Percentiles rank a stretch among this genome's conserved stretches.
phyloP scores from a whole-genome alignment of 495 filamentous ascomycete species.

The Collariella sp. region DNA sequence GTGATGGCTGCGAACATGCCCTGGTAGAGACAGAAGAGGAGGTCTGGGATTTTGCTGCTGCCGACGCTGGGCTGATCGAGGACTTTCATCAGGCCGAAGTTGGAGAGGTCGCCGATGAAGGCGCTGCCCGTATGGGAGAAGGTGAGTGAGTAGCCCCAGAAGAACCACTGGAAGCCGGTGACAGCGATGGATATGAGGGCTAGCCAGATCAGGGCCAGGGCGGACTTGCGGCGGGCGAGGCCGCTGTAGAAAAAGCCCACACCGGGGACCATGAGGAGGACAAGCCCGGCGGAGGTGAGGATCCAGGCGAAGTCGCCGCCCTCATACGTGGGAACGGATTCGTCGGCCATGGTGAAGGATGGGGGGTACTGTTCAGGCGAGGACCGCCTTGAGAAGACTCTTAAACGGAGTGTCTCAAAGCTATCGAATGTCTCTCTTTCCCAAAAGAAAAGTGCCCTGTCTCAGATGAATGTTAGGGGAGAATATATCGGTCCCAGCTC shows the following conservation, averaged over 20 bases:
- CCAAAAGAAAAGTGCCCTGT: no score
- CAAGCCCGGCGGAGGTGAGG: constrained; percentile 76
- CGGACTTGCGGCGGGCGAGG: constrained; percentile 92
- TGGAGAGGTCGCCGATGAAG: constrained; percentile 77
- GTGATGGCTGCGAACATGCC: constrained; percentile 98
- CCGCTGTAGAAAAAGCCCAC: constrained; percentile 99
- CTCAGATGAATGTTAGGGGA: constrained; percentile 9
- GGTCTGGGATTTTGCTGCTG: constrained; percentile 71
- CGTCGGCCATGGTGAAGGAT: constrained; percentile 26
- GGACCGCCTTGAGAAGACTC: not conserved
- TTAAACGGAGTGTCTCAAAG: not conserved
- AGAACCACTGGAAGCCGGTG: constrained; percentile 96
- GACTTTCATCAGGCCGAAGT: constrained; percentile 79
- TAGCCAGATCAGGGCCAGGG: constrained; percentile 89
- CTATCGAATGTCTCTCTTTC: not conserved
- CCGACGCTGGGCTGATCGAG: constrained; percentile 76
- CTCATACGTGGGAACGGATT: constrained; percentile 49
- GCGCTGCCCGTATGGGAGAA: constrained; percentile 79
- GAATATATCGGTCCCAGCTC: not conserved
- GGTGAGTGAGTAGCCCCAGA: constrained; percentile 94
- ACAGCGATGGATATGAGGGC: constrained; percentile 93
- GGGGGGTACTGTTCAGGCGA: not conserved
- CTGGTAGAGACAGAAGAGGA: constrained; percentile 90
- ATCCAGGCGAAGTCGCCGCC: constrained; percentile 90
- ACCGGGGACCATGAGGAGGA: constrained; percentile 96